Evolutionary conservation across 176 grass and related monocot genomes (phyloP).

Genomic region (Rhynchospora pubera): DNA sequence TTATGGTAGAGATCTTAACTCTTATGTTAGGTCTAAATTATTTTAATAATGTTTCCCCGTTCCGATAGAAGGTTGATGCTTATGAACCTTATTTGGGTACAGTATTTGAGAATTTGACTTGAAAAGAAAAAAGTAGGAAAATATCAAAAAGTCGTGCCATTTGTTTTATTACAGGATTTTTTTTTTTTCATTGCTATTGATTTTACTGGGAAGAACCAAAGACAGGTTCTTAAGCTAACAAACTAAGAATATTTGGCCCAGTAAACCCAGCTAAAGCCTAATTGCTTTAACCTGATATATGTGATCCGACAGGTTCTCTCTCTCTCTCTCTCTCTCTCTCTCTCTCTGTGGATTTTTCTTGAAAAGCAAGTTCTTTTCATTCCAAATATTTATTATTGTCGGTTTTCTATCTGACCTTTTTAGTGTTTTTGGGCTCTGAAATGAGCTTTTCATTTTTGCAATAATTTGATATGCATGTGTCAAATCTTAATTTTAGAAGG

Average conservation of each 20-base stretch:
- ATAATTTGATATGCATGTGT: neutral
- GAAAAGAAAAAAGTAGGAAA: neutral
- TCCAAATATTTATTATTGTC: too few relatives aligned
- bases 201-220: neutral
- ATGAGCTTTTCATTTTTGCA: neutral
- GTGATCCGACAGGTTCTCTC: neutral
- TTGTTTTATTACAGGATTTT: neutral
- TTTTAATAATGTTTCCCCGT: neutral
- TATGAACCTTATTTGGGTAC: neutral
- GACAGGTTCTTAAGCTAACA: neutral
- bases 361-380: too few relatives aligned
- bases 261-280: neutral
- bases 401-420: too few relatives aligned
- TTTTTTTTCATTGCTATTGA: neutral
- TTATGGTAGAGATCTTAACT: neutral
- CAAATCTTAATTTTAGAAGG: neutral
- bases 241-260: neutral
- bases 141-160: neutral
- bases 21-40: neutral
- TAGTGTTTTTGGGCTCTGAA: too few relatives aligned
- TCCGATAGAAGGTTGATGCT: neutral
- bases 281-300: neutral
- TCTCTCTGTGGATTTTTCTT: neutral
- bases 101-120: neutral
- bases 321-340: too few relatives aligned